Conservation (phyloP, 1,284 basidiomycete species). For the Ustilago shanxiensis region DNA sequence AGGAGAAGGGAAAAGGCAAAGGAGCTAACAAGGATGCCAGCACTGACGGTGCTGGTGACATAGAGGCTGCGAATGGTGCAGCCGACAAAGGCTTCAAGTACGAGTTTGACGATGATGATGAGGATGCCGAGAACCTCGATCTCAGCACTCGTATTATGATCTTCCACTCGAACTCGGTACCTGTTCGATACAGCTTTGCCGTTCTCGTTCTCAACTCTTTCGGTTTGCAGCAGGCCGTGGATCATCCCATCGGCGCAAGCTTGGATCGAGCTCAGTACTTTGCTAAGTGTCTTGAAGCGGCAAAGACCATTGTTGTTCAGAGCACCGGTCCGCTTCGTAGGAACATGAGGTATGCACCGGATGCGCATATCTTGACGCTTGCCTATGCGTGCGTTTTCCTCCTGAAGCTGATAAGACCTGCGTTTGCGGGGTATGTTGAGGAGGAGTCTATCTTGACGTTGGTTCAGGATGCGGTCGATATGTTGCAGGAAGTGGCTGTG, state of each 20-base stretch:
- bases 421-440: conserved; percentile 82
- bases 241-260: conserved; percentile 70
- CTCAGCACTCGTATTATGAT: conserved; percentile 62
- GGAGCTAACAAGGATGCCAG: conserved; percentile 9
- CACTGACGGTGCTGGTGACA: background rate
- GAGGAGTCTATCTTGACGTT: conserved; percentile 77
- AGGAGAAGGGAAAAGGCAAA: conserved; percentile 29
- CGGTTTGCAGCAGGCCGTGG: conserved; percentile 91
- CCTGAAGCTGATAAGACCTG: conserved; percentile 79
- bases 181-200: conserved; percentile 65
- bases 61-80: conserved; percentile 5
- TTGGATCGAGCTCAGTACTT: conserved; percentile 68
- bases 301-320: conserved; percentile 62
- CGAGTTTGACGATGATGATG: conserved; percentile 52
- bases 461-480: conserved; percentile 82
- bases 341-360: conserved; percentile 84
- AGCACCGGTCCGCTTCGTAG: conserved; percentile 56
- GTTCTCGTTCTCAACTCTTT: conserved; percentile 82
- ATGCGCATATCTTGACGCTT: conserved; percentile 90
- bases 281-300: conserved; percentile 66
- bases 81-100: conserved; percentile 14
- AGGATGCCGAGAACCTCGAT: conserved; percentile 58
- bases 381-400: conserved; percentile 82
- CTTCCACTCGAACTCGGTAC: conserved; percentile 58
- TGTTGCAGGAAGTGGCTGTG: conserved; percentile 64